Evolutionary conservation across 352 stramenopile genomes (phyloP).

Genomic region (Phytophthora melonis): DNA sequence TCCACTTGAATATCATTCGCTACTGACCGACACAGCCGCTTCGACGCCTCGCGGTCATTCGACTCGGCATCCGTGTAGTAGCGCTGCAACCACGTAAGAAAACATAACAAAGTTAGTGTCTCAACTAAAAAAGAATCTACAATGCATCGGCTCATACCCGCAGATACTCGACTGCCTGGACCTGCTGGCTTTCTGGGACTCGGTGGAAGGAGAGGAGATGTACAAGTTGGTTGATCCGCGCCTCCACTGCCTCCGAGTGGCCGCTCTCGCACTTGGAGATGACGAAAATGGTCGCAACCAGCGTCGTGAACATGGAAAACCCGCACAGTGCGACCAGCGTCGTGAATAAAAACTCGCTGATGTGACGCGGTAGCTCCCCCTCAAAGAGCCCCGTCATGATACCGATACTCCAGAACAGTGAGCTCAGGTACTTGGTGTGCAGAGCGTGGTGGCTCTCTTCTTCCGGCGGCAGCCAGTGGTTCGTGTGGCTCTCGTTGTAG

Average conservation of each 20-base stretch:
- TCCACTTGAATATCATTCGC: constrained; percentile 81
- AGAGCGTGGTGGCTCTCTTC: constrained; percentile 40
- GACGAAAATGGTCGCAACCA: constrained; percentile 83
- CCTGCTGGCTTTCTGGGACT: constrained; percentile 64
- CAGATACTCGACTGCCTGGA: constrained; percentile 75
- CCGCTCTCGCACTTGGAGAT: constrained; percentile 84
- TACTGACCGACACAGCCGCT: constrained; percentile 76
- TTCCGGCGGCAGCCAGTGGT: constrained; percentile 60
- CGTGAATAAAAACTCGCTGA: constrained; percentile 71
- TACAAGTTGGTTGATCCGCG: constrained; percentile 77
- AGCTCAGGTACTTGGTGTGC: constrained; percentile 52
- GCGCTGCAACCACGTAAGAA: constrained; percentile 37
- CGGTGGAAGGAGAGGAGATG: constrained; percentile 76
- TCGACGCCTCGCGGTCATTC: constrained; percentile 76
- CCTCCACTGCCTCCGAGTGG: constrained; percentile 62
- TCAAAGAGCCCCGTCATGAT: constrained; percentile 77
- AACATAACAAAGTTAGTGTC: neutral
- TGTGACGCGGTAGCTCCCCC: constrained; percentile 61
- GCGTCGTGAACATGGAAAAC: constrained; percentile 74
- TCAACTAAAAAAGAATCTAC: too few relatives aligned
- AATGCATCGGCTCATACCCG: too few relatives aligned
- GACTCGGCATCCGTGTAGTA: constrained; percentile 78
- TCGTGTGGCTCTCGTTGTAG: constrained; percentile 51
- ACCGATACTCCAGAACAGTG: constrained; percentile 75
- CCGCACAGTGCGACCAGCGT: constrained; percentile 69